Evolutionary conservation across 2,329 filamentous ascomycete genomes (phyloP).

Genomic region (Fusarium sp.): DNA sequence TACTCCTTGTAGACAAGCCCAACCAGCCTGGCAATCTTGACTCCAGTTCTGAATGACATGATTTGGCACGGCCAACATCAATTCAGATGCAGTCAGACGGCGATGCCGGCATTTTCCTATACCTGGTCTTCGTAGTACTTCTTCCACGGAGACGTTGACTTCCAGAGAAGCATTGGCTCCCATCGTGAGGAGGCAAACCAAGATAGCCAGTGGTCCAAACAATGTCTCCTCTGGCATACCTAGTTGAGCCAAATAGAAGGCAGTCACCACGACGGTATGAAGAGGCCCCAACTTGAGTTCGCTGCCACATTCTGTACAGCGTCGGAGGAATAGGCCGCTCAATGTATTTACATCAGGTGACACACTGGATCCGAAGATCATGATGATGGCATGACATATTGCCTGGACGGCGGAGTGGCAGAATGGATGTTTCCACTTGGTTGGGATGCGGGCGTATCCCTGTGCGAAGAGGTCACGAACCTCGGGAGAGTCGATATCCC

Average conservation of each 20-base stretch:
- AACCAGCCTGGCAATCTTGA: no score
- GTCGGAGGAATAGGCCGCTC: conserved; percentile 16
- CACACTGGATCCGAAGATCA: background rate
- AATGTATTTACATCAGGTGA: background rate
- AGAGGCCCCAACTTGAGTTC: conserved; percentile 15
- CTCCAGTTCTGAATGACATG: no score
- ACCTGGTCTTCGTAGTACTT: conserved; percentile 4
- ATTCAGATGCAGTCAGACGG: no score
- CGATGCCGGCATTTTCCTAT: no score
- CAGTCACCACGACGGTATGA: background rate
- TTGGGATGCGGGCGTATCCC: conserved; percentile 11
- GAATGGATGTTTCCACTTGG: conserved; percentile 20
- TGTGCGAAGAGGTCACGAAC: background rate
- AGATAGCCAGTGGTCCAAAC: conserved; percentile 16
- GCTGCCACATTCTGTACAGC: conserved; percentile 12
- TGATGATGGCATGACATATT: background rate
- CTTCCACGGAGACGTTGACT: conserved; percentile 6
- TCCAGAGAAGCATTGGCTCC: background rate
- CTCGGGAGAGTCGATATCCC: background rate
- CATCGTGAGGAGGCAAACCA: conserved; percentile 2
- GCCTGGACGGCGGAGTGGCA: conserved; percentile 20
- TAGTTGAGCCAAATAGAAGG: conserved; percentile 9
- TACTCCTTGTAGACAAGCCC: no score
- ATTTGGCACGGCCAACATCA: no score
- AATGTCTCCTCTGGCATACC: conserved; percentile 24